Conservation (phyloP, 345 rosid genomes). For the Eucalyptus curtisii region DNA sequence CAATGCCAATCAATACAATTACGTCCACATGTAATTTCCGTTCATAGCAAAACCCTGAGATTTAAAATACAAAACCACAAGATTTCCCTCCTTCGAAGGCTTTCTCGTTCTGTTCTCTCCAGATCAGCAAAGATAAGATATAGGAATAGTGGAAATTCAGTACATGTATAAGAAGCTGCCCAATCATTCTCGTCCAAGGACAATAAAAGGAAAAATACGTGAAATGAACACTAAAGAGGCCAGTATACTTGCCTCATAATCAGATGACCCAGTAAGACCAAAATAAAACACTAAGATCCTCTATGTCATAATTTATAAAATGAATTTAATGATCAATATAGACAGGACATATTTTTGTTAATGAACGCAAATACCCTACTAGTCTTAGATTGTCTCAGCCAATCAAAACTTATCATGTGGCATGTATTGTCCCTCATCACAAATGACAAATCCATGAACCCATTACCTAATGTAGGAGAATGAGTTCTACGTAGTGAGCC, state of each 20-base stretch:
- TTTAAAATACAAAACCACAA: not conserved
- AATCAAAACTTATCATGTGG: not conserved
- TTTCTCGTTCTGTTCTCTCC: not conserved
- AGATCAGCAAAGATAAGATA: not conserved
- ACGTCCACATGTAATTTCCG: not conserved
- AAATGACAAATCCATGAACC: not conserved
- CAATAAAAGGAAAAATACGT: not conserved
- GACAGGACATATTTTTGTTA: not conserved
- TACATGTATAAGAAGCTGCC: not conserved
- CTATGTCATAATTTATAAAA: not conserved
- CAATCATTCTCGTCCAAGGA: not conserved
- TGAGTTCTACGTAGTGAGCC: not conserved
- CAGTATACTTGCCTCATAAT: not conserved
- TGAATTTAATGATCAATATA: not conserved
- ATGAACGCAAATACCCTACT: not conserved
- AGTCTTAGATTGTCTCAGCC: not conserved
- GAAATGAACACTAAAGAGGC: not conserved
- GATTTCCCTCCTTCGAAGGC: not conserved
- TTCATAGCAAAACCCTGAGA: not conserved
- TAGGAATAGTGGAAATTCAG: not conserved
- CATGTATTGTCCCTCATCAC: not conserved
- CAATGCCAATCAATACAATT: not conserved
- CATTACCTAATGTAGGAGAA: not conserved
- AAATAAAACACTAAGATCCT: not conserved
- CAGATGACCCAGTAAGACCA: not conserved